These are phyloP conservation scores for Nicotiana obtusifolia DNA, from an alignment of 257 asterid species.

Conservation along the genomic window DNA sequence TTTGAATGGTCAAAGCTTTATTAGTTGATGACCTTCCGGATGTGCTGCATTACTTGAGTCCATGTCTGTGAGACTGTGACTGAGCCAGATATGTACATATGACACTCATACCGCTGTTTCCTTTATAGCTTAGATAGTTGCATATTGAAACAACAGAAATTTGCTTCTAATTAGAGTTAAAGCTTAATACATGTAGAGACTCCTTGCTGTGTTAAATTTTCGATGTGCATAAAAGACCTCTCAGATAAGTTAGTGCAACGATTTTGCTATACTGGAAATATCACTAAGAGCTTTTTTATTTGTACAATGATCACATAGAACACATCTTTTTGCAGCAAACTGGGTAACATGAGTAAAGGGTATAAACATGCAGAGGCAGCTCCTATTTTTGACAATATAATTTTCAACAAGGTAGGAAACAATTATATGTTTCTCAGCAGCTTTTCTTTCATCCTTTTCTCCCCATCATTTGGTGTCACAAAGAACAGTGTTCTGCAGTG, in stretches of 20 bases:
- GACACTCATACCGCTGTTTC: not conserved
- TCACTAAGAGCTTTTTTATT: not conserved
- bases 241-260: not conserved
- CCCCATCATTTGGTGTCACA: not conserved
- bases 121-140: not conserved
- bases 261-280: not conserved
- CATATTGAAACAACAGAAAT: not conserved
- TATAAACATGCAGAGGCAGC: slow-evolving; percentile 72
- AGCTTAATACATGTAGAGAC: not conserved
- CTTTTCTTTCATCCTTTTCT: not conserved
- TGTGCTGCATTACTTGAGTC: not conserved
- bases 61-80: not conserved
- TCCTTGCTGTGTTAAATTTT: not conserved
- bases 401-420: slow-evolving; percentile 60
- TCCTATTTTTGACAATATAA: slow-evolving; percentile 56
- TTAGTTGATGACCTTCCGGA: not conserved
- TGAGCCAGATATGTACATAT: not conserved
- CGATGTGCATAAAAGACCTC: not conserved
- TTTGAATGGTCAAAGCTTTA: not conserved
- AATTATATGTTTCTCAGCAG: not conserved
- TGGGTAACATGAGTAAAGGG: slow-evolving; percentile 59
- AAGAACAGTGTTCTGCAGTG: not conserved
- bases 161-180: not conserved
- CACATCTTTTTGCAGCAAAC: slow-evolving; percentile 44
- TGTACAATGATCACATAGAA: not conserved